phyloP scores from a whole-genome alignment of 2,329 filamentous ascomycete genomes.

The Penicillium hordei region DNA sequence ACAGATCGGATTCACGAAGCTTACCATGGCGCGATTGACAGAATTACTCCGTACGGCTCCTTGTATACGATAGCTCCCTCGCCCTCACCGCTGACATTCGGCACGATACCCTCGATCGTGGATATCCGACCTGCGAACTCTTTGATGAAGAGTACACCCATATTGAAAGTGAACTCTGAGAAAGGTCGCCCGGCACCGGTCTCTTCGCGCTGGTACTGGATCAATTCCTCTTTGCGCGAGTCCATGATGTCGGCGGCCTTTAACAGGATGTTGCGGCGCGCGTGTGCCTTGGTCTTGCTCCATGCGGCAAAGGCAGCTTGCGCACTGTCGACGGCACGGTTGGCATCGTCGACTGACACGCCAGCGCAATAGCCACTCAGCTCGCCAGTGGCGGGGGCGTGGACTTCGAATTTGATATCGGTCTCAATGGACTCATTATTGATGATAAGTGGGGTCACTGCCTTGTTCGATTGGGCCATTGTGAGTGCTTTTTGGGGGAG shows the following conservation, averaged over 20 bases:
- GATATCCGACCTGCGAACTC: conserved; percentile 55
- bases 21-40: conserved; percentile 80
- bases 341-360: conserved; percentile 56
- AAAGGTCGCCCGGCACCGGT: conserved; percentile 51
- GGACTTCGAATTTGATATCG: conserved; percentile 49
- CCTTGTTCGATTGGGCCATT: conserved; percentile 17
- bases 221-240: conserved; percentile 60
- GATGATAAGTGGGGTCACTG: conserved; percentile 43
- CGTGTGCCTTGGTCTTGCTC: conserved; percentile 60
- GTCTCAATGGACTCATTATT: conserved; percentile 46
- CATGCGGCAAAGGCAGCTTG: conserved; percentile 68
- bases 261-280: conserved; percentile 66
- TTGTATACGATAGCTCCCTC: conserved; percentile 65
- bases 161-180: conserved; percentile 36
- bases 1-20: conserved; percentile 8
- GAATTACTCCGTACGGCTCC: conserved; percentile 75
- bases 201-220: conserved; percentile 59
- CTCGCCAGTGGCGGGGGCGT: conserved; percentile 56
- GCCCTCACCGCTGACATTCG: conserved; percentile 49
- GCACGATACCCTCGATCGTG: conserved; percentile 51
- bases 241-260: conserved; percentile 47
- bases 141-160: conserved; percentile 43
- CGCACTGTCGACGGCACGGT: conserved; percentile 60
- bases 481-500: not conserved
- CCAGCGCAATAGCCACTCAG: conserved; percentile 57